These are phyloP conservation scores for Sinapis alba DNA, from an alignment of 441 rosid genomes.

Conservation along the genomic window DNA sequence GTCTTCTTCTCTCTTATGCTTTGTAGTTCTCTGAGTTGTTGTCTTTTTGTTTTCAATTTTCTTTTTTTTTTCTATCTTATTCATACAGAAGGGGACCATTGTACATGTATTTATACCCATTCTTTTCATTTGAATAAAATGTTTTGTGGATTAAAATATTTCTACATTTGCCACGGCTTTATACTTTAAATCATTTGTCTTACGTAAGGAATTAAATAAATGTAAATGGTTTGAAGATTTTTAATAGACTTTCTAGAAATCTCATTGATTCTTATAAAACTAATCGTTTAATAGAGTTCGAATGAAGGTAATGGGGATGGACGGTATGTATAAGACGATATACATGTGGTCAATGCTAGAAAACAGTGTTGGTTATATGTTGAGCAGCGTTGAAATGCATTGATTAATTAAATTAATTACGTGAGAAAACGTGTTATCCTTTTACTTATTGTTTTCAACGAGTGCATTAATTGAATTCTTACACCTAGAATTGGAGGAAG, in stretches of 20 bases:
- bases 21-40: not conserved
- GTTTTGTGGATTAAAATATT: not conserved
- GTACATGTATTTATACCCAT: no score
- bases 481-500: not conserved
- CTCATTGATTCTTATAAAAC: not conserved
- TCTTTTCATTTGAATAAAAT: not conserved
- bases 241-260: not conserved
- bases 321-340: not conserved
- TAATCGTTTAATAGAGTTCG: not conserved
- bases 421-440: not conserved
- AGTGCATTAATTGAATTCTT: not conserved
- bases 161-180: not conserved
- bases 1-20: conserved; percentile 26
- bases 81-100: no score
- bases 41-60: not conserved
- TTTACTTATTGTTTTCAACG: not conserved
- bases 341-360: not conserved
- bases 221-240: not conserved
- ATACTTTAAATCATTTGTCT: not conserved
- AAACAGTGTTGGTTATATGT: not conserved
- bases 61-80: no score
- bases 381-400: not conserved
- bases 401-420: not conserved
- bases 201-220: not conserved
- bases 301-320: not conserved